phyloP scores from a whole-genome alignment of 306 rosid species.

The Fragaria nilgerrensis region DNA sequence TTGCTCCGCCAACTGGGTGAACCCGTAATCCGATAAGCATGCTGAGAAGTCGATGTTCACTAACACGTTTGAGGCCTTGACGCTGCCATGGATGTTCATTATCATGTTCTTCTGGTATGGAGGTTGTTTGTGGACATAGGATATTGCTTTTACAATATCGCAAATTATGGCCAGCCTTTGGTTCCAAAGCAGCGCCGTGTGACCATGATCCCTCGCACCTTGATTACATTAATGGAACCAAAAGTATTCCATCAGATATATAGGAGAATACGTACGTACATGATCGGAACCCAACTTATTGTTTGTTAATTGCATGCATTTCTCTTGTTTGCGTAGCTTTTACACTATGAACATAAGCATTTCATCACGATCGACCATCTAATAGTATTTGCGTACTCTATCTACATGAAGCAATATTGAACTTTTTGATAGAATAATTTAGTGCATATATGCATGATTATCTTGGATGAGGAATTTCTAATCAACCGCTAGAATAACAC shows the following conservation, averaged over 20 bases:
- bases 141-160: conserved; percentile 19
- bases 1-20: conserved; percentile 20
- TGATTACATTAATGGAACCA: background rate
- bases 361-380: background rate
- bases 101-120: conserved; percentile 12
- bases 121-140: conserved; percentile 19
- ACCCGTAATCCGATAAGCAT: conserved; percentile 24
- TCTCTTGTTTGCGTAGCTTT: background rate
- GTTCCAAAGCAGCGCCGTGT: conserved; percentile 26
- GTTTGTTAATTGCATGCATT: background rate
- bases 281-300: background rate
- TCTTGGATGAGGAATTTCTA: background rate
- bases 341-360: too few species aligned
- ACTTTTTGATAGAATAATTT: background rate
- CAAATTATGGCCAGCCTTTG: conserved; percentile 28
- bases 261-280: too few species aligned
- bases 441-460: background rate
- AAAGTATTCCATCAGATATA: background rate
- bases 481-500: too few species aligned
- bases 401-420: background rate
- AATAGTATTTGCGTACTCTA: too few species aligned
- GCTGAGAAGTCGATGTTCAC: conserved; percentile 28
- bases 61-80: conserved; percentile 23
- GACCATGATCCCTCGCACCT: conserved; percentile 28
- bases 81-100: conserved; percentile 26